Percentiles rank a stretch among this genome's conserved stretches.
These are phyloP conservation scores for Chlamydomonas schloesseri DNA, from an alignment of 139 green algal species.

Conservation along the genomic window DNA sequence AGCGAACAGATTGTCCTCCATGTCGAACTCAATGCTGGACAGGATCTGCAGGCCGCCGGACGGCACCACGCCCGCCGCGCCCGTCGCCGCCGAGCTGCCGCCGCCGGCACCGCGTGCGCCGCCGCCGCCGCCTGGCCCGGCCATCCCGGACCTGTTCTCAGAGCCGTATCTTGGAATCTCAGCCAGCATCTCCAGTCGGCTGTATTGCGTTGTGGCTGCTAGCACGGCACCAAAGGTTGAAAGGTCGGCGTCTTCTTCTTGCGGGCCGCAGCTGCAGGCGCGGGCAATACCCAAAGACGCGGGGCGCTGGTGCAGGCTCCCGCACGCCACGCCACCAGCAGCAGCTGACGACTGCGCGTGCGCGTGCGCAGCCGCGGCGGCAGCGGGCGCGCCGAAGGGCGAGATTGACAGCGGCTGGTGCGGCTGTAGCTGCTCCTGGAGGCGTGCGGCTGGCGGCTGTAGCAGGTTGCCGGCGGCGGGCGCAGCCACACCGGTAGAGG, in stretches of 20 bases:
- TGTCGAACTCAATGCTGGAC: slow-evolving; percentile 86
- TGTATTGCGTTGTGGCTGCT: slow-evolving; percentile 65
- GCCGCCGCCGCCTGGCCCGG: not conserved
- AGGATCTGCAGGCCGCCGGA: slow-evolving; percentile 73
- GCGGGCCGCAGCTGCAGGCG: not conserved
- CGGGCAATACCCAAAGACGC: not conserved
- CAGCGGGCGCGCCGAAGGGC: too few relatives aligned
- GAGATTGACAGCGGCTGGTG: too few relatives aligned
- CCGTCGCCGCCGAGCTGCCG: not conserved
- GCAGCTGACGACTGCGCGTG: not conserved
- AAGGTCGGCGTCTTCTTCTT: slow-evolving; percentile 39
- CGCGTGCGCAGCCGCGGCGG: too few relatives aligned
- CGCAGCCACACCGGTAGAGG: too few relatives aligned
- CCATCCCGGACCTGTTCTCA: not conserved
- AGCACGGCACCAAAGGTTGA: slow-evolving; percentile 73
- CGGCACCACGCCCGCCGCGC: not conserved
- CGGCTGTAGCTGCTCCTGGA: too few relatives aligned
- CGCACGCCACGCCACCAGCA: not conserved
- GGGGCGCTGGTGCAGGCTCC: slow-evolving; percentile 1
- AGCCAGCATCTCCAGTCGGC: slow-evolving; percentile 60
- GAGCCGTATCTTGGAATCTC: slow-evolving; percentile 56
- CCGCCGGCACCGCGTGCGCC: not conserved
- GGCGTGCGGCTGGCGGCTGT: too few relatives aligned
- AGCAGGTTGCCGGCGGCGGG: too few relatives aligned
- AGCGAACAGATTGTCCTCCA: slow-evolving; percentile 91